These are phyloP conservation scores for Uronychia setigera DNA, from an alignment of 73 alveolate genomes.

Conservation along the genomic window DNA sequence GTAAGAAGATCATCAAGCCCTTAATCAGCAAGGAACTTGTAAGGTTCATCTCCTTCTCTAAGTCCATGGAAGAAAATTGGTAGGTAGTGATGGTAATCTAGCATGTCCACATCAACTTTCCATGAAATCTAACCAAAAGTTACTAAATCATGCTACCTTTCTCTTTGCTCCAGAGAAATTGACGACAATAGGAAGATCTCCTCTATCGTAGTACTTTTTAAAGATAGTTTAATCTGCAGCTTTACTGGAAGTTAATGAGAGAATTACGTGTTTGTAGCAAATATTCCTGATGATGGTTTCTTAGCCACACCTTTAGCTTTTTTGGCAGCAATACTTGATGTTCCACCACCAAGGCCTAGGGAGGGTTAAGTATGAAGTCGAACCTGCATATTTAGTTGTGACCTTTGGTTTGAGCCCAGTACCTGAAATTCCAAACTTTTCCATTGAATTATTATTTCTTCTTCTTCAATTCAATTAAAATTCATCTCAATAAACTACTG, in stretches of 20 bases:
- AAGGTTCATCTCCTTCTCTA: conserved; percentile 98
- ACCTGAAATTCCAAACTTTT: background rate
- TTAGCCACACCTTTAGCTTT: conserved; percentile 34
- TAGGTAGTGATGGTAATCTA: conserved; percentile 93
- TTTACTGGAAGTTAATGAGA: background rate
- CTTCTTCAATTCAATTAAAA: background rate
- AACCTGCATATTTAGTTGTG: background rate
- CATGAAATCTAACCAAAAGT: conserved; percentile 76
- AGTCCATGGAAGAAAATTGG: conserved; percentile 98
- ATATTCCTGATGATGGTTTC: conserved; percentile 54
- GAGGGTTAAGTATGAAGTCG: background rate
- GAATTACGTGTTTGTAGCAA: conserved; percentile 27
- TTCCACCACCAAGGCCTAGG: conserved; percentile 42
- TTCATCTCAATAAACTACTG: background rate
- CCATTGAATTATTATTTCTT: conserved; percentile 4
- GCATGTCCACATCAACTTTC: conserved; percentile 92
- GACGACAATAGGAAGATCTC: conserved; percentile 87
- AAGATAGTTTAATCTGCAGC: conserved; percentile 23
- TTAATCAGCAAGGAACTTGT: conserved; percentile 94
- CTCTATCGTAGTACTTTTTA: conserved; percentile 85
- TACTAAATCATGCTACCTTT: conserved; percentile 28
- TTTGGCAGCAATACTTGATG: conserved; percentile 47
- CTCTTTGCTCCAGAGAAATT: conserved; percentile 81
- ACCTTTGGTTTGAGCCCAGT: background rate
- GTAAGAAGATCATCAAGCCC: conserved; percentile 92